Evolutionary conservation across 164 flowering plant genomes (phyloP), one percentile per base, ranked within the genome.

Genomic region (Umbellularia californica): DNA sequence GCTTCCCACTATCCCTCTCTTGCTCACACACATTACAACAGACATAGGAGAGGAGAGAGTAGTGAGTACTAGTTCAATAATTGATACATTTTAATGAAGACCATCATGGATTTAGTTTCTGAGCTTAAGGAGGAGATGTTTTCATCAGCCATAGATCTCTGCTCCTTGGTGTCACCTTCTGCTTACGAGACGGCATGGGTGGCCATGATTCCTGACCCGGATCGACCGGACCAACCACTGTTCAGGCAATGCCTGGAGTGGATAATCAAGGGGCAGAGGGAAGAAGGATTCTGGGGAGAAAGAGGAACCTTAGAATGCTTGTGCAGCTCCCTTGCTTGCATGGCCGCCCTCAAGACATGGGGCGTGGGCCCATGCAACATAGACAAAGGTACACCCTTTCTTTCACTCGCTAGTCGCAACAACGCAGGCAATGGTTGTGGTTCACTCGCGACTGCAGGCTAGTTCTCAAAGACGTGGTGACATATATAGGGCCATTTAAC

Each of bases 131-230:
- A 76, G 50, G 76, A 77, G 65, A 77, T 82, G 74, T 72, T 87
- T 15, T 70, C 66, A 0, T 22, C 69, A 12, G 19, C 17, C 50
- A 6, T 23, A 9, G 77, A 82, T 74, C 35, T 65, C 27, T 47
- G 75, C 67, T 63, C 80, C 2, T 69, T 74, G 19, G 76, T 82
- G 15, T 75, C 84, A 0, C 79, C 86, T 50, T 87, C 86, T 3
- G 85, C 90, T 14, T 87, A 87, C 70, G 90, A 85, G 68, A 87
- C 86, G 33, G 90, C 90, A 55, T 87, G 90, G 88, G 24, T 86
- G 20, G 86, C 85, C 70, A 86, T 84, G 88, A 64, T 87, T 28
- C 86, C 85, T 1, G 75, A 80, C 52, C 63, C 73, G 0, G n/a
- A 71, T 17, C 25, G 68, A 4, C 76, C 68, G 0, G 28, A 19